Evolutionary conservation across 2,329 filamentous ascomycete species (phyloP), one percentile per base, ranked within the genome.

Genomic region (Proliferodiscus dingleyae): DNA sequence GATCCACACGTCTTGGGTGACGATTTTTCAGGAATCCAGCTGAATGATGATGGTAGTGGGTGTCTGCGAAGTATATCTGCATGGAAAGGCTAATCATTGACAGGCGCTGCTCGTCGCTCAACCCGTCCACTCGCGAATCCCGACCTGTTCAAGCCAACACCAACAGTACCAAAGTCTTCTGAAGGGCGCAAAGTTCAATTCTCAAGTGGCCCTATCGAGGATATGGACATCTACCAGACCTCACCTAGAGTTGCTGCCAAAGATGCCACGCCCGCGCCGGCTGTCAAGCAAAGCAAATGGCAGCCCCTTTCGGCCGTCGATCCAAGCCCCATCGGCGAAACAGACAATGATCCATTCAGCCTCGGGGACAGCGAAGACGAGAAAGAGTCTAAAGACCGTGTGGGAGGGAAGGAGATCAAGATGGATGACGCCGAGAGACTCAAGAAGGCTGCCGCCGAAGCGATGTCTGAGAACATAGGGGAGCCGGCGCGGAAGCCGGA

Each of bases 301-400:
- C 91, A 98, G 67, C 91, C 93, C 8, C 71, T 98, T 57, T 89
- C 90, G 10, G 77, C 84, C 0, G 81, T 96, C 11, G 87, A 94
- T 53, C 89, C 90, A 1, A 84, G 80, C 52, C 90, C 91, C 11
- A 85, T 95, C 51, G 78, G 79, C 16, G 89, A 97, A 57, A 76
- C 78, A 15, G 89, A 97, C 57, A 91, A 95, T 59, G 93, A 98
- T 62, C 93, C 93, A 0, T 98, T 98, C 69, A 96, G 89, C 61
- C 76, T 98, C 11, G 93, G 93, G 4, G 91, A 97, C 58, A 95
- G 89, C 61, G 91, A 97, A 56, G 90, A 95, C 56, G 93, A 98
- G 67, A 85, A 85, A 57, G 87, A 90, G 43, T 67, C 72, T 13
- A 93, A 89, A 68, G 75, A 77, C 36, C 57, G 60, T 30, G 57